Evolutionary conservation across 176 grass and related monocot genomes (phyloP).

Genomic region (Aegilops tauschii): DNA sequence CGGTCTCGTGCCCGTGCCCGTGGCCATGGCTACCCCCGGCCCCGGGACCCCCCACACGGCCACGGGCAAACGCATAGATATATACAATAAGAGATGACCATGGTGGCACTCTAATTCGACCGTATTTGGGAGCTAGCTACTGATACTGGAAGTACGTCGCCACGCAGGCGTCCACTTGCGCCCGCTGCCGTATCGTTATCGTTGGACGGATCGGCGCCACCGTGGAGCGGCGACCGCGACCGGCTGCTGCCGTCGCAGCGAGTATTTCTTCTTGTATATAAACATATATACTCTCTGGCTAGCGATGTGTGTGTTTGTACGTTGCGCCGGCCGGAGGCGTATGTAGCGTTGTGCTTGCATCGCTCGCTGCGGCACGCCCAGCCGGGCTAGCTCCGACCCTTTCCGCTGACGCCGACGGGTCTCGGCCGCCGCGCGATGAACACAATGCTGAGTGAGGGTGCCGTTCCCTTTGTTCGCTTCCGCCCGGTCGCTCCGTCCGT

Average conservation of each 20-base stretch:
- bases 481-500: background rate
- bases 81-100: background rate
- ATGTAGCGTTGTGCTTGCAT: background rate
- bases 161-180: background rate
- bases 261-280: background rate
- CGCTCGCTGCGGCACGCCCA: background rate
- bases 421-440: conserved; percentile 18
- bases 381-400: background rate
- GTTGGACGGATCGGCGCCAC: background rate
- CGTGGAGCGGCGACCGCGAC: background rate
- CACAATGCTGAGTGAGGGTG: background rate
- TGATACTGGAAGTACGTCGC: background rate
- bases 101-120: background rate
- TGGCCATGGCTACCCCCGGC: background rate
- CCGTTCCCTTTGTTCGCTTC: background rate
- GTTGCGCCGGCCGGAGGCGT: background rate
- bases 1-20: background rate
- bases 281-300: background rate
- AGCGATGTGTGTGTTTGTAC: background rate
- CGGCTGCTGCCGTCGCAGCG: background rate
- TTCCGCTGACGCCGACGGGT: conserved; percentile 27
- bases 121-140: background rate
- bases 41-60: background rate
- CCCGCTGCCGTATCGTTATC: conserved; percentile 7
- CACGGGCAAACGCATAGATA: background rate